Conservation (phyloP, 192 early-diverging fungal species). For the Backusella parvicylindrica region DNA sequence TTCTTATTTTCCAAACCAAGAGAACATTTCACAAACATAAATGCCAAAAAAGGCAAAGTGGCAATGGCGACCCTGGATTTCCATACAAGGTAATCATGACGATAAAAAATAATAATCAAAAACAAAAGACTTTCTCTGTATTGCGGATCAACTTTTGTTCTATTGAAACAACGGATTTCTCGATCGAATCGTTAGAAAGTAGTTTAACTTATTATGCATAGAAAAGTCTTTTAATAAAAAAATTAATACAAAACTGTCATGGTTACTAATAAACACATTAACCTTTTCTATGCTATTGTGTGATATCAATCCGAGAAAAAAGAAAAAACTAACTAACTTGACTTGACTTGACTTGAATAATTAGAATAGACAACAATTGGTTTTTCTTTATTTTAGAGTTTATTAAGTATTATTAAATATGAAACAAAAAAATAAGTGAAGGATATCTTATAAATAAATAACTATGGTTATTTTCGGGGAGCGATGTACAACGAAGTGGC, state of each 20-base stretch:
- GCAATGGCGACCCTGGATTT: background rate
- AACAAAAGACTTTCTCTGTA: background rate
- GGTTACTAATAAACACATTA: background rate
- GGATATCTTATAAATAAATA: too few species aligned
- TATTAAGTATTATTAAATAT: background rate
- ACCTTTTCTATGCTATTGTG: background rate
- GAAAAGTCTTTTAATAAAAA: background rate
- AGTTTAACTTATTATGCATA: background rate
- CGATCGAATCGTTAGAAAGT: too few species aligned
- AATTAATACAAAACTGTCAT: background rate
- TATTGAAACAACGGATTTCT: background rate
- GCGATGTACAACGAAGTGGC: conserved; percentile 65
- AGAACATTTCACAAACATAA: background rate
- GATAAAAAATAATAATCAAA: background rate
- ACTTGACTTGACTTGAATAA: too few species aligned
- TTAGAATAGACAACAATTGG: too few species aligned
- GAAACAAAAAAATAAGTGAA: background rate
- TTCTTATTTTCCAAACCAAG: background rate
- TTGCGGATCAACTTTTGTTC: background rate
- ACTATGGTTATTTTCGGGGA: conserved; percentile 28
- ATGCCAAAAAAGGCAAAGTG: background rate
- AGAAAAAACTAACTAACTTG: too few species aligned
- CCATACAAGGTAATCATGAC: background rate
- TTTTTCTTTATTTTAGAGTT: background rate
- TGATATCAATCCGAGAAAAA: background rate